Evolutionary conservation across 2,329 filamentous ascomycete genomes (phyloP), one percentile per base, ranked within the genome.

Genomic region (Knufia fluminis): DNA sequence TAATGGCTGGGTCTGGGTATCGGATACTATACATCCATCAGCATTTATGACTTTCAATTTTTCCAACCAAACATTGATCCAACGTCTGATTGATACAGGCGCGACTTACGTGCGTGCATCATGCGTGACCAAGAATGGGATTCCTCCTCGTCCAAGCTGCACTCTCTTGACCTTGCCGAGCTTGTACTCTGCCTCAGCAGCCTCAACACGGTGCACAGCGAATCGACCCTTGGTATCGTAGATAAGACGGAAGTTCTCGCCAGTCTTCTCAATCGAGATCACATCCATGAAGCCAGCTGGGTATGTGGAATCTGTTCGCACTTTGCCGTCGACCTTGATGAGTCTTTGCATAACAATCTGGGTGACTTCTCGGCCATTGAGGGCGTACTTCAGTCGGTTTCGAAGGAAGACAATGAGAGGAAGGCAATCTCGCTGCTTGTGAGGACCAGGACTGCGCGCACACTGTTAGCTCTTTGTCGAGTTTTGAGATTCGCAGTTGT

Each of bases 71-170:
- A 95, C 80, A 86, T 92, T 94, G 88, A 87, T 91, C 88, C 91
- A 96, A 96, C 91, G 91, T 84, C 91, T 96, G 91, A 96, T 90
- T 92, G 90, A 96, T 88, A 85, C 86, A 77, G 77, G 81, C 65
- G 62, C 63, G 65, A 97, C 91, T 95, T 80, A 98, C 91, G 92
- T 98, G 89, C 92, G 86, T 78, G 92, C 92, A 92, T 98, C 92
- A 87, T 98, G 92, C 90, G 92, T 98, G 87, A 98, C 92, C 89
- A 97, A 96, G 90, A 95, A 98, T 94, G 92, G 92, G 84, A 98
- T 94, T 80, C 90, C 92, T 77, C 92, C 94, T 77, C 89, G 91
- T 80, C 92, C 92, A 67, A 98, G 83, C 81, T 98, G 92, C 59
- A 98, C 92, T 69, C 91, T 86, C 87, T 96, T 96, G 79, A 98